Conservation (phyloP, 2,329 filamentous ascomycete genomes). For the Chrysoporthe deuterocubensis region DNA sequence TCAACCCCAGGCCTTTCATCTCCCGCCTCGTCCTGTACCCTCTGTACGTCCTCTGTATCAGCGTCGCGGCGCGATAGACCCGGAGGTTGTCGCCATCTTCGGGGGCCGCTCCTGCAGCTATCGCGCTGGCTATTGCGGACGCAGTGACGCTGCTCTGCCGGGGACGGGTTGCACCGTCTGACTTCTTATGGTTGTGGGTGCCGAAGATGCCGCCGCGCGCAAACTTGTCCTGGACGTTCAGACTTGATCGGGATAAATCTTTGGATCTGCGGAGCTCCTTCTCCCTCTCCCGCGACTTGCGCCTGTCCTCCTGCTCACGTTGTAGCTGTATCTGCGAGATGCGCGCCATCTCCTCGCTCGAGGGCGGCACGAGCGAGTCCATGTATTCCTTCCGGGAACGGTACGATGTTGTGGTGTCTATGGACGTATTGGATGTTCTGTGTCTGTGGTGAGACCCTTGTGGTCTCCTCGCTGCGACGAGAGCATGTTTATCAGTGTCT, state of each 20-base stretch:
- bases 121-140: slow-evolving; percentile 20
- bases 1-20: slow-evolving; percentile 68
- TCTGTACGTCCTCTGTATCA: slow-evolving; percentile 75
- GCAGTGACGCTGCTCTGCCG: slow-evolving; percentile 17
- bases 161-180: slow-evolving; percentile 11
- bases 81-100: slow-evolving; percentile 32
- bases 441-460: slow-evolving; percentile 7
- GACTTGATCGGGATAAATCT: slow-evolving; percentile 13
- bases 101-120: slow-evolving; percentile 17
- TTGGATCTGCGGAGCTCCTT: slow-evolving; percentile 40
- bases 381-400: slow-evolving; percentile 49
- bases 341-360: slow-evolving; percentile 49
- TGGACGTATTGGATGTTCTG: slow-evolving; percentile 29
- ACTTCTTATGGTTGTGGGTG: slow-evolving; percentile 16
- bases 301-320: slow-evolving; percentile 49
- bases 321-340: slow-evolving; percentile 54
- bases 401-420: slow-evolving; percentile 33
- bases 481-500: slow-evolving; percentile 2
- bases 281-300: slow-evolving; percentile 44
- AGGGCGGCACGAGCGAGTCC: slow-evolving; percentile 54
- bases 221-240: slow-evolving; percentile 8
- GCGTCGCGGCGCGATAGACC: slow-evolving; percentile 52
- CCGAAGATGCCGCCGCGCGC: slow-evolving; percentile 34
- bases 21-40: slow-evolving; percentile 76
- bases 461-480: slow-evolving; percentile 4